Percentiles rank a stretch among this genome's conserved stretches.
Conservation (phyloP, 495 filamentous ascomycete species). For the Penicillium ucsense region DNA sequence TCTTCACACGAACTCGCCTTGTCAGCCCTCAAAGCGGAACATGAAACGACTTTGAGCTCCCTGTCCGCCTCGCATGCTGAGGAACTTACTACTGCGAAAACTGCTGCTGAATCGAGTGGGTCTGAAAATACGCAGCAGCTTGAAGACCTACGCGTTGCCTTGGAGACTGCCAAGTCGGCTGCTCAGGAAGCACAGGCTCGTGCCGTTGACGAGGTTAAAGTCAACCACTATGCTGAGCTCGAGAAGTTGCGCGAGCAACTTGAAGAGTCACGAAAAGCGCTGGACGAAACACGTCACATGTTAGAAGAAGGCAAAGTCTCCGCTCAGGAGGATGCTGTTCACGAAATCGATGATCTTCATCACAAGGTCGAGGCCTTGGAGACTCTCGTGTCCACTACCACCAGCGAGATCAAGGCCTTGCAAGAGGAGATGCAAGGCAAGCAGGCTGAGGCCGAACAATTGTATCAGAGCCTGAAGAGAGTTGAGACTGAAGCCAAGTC, state of each 20-base stretch:
- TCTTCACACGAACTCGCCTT: conserved; percentile 27
- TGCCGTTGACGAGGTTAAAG: conserved; percentile 27
- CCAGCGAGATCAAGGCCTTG: conserved; percentile 32
- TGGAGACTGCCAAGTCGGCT: conserved; percentile 28
- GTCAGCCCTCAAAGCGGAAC: conserved; percentile 25
- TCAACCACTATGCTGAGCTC: conserved; percentile 26
- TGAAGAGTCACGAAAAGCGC: conserved; percentile 23
- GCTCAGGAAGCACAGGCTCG: conserved; percentile 21
- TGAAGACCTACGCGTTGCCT: conserved; percentile 29
- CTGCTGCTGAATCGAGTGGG: conserved; percentile 24
- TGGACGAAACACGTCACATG: conserved; percentile 24
- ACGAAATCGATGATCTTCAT: conserved; percentile 34
- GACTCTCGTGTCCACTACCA: conserved; percentile 25
- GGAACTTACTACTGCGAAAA: conserved; percentile 25
- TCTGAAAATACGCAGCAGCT: conserved; percentile 29
- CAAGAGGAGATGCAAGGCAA: conserved; percentile 33
- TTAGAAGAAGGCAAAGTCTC: conserved; percentile 27
- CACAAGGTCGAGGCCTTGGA: conserved; percentile 33
- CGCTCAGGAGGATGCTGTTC: conserved; percentile 26
- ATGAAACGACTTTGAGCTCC: conserved; percentile 25
- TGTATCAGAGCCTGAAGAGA: conserved; percentile 27
- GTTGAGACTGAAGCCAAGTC: conserved; percentile 27
- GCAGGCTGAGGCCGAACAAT: conserved; percentile 25
- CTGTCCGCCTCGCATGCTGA: conserved; percentile 24
- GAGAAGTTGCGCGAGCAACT: conserved; percentile 26